phyloP scores from a whole-genome alignment of 2,329 filamentous ascomycete genomes.

The Lachnellula arida region DNA sequence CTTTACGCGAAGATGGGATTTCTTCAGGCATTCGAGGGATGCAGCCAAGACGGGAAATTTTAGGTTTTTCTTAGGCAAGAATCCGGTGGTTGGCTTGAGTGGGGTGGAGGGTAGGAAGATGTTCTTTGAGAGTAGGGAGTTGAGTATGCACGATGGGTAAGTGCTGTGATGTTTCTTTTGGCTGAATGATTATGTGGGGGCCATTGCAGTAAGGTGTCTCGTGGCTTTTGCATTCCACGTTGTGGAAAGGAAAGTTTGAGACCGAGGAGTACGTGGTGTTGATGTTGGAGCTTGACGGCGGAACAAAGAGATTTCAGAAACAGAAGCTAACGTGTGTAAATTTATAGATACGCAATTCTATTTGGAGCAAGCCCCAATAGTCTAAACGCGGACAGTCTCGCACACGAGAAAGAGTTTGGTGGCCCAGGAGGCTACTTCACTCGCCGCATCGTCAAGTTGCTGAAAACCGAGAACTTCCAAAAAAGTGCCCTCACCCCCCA shows the following conservation, averaged over 20 bases:
- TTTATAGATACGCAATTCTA: slow-evolving; percentile 6
- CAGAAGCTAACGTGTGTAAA: no score
- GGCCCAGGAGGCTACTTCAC: slow-evolving; percentile 7
- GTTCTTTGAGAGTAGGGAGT: slow-evolving; percentile 42
- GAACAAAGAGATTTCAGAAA: no score
- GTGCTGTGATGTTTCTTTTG: neutral
- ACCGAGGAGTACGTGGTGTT: no score
- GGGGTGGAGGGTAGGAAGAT: slow-evolving; percentile 39
- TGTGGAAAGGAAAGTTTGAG: no score
- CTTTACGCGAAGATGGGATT: slow-evolving; percentile 44
- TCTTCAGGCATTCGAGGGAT: slow-evolving; percentile 34
- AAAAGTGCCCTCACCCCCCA: slow-evolving; percentile 16
- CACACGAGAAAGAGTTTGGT: neutral
- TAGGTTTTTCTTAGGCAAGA: slow-evolving; percentile 43
- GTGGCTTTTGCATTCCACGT: no score
- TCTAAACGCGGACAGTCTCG: neutral
- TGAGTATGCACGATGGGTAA: slow-evolving; percentile 42
- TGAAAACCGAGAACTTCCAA: slow-evolving; percentile 37
- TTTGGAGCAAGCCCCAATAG: slow-evolving; percentile 4
- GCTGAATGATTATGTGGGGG: no score
- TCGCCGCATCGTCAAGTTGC: slow-evolving; percentile 25
- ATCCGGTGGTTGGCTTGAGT: slow-evolving; percentile 41
- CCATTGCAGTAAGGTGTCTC: no score
- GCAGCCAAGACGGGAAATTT: slow-evolving; percentile 40
- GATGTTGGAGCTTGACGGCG: no score